Evolutionary conservation across 441 rosid species (phyloP).

Genomic region (Euphorbia corollata): DNA sequence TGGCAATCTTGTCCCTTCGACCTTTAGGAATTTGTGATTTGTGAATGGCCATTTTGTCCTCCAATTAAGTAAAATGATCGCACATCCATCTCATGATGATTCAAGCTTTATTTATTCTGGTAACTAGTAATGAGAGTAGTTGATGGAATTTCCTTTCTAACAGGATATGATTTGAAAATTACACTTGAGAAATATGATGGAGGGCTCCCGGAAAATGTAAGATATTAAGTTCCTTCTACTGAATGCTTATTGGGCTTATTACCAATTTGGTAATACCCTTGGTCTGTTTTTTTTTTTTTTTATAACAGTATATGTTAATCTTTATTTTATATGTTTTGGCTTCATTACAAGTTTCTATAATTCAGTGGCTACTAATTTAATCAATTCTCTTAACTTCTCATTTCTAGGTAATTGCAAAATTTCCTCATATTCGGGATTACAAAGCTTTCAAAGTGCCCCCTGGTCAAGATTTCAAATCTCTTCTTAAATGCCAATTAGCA

Average conservation of each 20-base stretch:
- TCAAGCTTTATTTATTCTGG: background rate
- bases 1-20: background rate
- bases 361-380: background rate
- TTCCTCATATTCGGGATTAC: conserved; percentile 71
- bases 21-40: background rate
- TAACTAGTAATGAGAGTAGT: background rate
- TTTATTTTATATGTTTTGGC: background rate
- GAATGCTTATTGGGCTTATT: background rate
- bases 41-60: background rate
- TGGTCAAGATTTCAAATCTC: conserved; percentile 40
- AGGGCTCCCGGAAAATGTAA: conserved; percentile 50
- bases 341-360: conserved; percentile 13
- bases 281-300: conserved; percentile 1
- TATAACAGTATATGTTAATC: background rate
- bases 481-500: conserved; percentile 77
- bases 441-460: conserved; percentile 57
- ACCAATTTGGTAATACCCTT: background rate
- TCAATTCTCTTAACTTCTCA: conserved; percentile 13
- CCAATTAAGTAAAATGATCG: no score
- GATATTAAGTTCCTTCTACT: conserved; percentile 1
- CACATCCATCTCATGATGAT: background rate
- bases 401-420: conserved; percentile 64
- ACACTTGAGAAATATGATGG: conserved; percentile 48
- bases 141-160: conserved; percentile 21
- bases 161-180: conserved; percentile 56